Conservation (phyloP, 768 basidiomycete species). For the Pleurotus salmoneostramineus region DNA sequence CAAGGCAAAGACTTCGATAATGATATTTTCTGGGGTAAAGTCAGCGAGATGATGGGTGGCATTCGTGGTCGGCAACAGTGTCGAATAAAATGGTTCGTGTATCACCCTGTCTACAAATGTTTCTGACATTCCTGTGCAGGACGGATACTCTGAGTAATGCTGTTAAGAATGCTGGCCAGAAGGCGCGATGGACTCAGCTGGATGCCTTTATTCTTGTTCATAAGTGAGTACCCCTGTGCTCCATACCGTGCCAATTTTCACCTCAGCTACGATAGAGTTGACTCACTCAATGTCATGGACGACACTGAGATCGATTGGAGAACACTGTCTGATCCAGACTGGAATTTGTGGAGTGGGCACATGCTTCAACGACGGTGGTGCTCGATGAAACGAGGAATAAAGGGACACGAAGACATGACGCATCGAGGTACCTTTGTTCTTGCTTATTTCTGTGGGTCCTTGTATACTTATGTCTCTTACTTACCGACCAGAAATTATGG, state of each 20-base stretch:
- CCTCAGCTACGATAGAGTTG: conserved; percentile 44
- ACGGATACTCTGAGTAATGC: conserved; percentile 72
- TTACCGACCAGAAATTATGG: conserved; percentile 63
- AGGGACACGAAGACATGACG: conserved; percentile 77
- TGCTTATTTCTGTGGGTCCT: neutral
- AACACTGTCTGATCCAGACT: conserved; percentile 62
- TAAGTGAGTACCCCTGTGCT: conserved; percentile 47
- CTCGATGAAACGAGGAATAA: conserved; percentile 73
- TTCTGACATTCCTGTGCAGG: conserved; percentile 33
- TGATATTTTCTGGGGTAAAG: conserved; percentile 81
- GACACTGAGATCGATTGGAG: conserved; percentile 90
- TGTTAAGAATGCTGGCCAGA: conserved; percentile 67
- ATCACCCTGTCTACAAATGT: neutral
- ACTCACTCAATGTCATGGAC: conserved; percentile 68
- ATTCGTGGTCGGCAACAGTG: conserved; percentile 79
- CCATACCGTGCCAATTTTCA: neutral
- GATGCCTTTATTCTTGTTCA: conserved; percentile 81
- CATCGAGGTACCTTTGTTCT: conserved; percentile 53
- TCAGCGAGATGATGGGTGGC: conserved; percentile 74
- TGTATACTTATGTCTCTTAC: conserved; percentile 8
- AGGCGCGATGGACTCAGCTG: conserved; percentile 68
- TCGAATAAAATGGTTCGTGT: conserved; percentile 77
- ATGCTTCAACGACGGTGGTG: conserved; percentile 76
- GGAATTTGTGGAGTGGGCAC: conserved; percentile 86
- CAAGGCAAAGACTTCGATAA: conserved; percentile 72